These are phyloP conservation scores for Penicillium antarcticum DNA, from an alignment of 495 filamentous ascomycete species.

Conservation along the genomic window DNA sequence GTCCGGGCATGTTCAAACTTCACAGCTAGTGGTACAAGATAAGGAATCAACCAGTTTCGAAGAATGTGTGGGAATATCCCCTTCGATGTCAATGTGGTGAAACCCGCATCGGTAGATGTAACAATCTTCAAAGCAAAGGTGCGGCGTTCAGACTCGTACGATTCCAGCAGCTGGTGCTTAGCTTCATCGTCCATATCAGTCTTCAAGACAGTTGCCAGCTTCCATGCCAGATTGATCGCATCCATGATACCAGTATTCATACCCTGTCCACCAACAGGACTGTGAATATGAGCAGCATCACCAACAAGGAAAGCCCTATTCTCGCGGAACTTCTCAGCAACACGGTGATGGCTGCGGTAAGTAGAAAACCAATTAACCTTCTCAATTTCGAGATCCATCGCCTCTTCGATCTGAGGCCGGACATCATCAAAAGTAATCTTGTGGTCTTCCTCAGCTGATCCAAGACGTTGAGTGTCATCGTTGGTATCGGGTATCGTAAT, in stretches of 20 bases:
- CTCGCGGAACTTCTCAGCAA: constrained; percentile 26
- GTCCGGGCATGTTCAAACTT: constrained; percentile 14
- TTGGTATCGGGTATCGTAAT: constrained; percentile 5
- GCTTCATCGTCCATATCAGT: constrained; percentile 28
- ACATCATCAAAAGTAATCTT: constrained; percentile 31
- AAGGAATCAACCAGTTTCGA: constrained; percentile 31
- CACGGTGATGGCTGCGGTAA: constrained; percentile 33
- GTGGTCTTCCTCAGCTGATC: not conserved
- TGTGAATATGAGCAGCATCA: constrained; percentile 56
- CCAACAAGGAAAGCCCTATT: constrained; percentile 34
- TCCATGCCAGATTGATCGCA: constrained; percentile 58
- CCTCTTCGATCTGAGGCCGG: constrained; percentile 15
- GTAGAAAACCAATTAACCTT: constrained; percentile 37
- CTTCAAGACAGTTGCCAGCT: constrained; percentile 44
- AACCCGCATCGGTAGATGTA: constrained; percentile 29
- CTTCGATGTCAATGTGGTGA: constrained; percentile 19
- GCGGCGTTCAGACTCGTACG: constrained; percentile 49
- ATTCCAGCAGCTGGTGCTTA: constrained; percentile 40
- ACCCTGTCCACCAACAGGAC: constrained; percentile 55
- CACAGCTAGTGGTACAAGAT: constrained; percentile 19
- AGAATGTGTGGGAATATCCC: constrained; percentile 24
- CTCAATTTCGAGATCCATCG: constrained; percentile 20
- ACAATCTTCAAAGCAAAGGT: constrained; percentile 30
- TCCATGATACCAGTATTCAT: constrained; percentile 62
- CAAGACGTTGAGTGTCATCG: not conserved